Evolutionary conservation across 1,284 basidiomycete species (phyloP).

Genomic region (Lentinula novae-zelandiae): DNA sequence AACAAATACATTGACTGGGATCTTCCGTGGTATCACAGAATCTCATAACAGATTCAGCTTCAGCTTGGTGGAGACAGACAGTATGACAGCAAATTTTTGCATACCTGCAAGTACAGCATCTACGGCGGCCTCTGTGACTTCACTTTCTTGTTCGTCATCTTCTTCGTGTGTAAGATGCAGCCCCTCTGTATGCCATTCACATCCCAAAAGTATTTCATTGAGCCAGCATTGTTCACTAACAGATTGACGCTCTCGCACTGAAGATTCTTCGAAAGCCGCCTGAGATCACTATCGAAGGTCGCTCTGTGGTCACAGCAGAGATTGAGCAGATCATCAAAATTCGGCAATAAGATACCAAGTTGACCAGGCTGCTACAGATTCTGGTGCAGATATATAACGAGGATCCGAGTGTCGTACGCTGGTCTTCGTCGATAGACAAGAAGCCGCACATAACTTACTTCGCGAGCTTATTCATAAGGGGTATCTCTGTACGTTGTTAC

Average conservation of each 20-base stretch:
- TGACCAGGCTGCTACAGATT: slow-evolving; percentile 94
- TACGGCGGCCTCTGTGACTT: slow-evolving; percentile 49
- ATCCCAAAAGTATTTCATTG: slow-evolving; percentile 57
- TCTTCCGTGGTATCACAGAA: slow-evolving; percentile 45
- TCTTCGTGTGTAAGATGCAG: slow-evolving; percentile 26
- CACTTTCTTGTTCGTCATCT: slow-evolving; percentile 26
- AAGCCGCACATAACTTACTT: slow-evolving; percentile 96
- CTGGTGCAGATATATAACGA: slow-evolving; percentile 97
- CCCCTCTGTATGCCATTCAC: slow-evolving; percentile 57
- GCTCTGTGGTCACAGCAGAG: slow-evolving; percentile 97
- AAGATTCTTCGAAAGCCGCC: slow-evolving; percentile 93
- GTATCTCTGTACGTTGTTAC: slow-evolving; percentile 94
- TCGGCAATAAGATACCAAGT: slow-evolving; percentile 88
- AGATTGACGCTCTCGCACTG: slow-evolving; percentile 97
- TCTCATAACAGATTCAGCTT: slow-evolving; percentile 30
- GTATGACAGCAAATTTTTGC: slow-evolving; percentile 9
- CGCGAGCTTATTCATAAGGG: slow-evolving; percentile 94
- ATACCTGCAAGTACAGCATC: slow-evolving; percentile 53
- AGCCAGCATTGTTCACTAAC: slow-evolving; percentile 93
- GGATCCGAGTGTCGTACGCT: slow-evolving; percentile 85
- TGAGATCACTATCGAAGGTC: slow-evolving; percentile 97
- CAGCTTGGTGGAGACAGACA: too few relatives aligned
- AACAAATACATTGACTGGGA: slow-evolving; percentile 59
- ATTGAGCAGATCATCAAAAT: slow-evolving; percentile 99
- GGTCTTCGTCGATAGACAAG: slow-evolving; percentile 98